Evolutionary conservation across 1,284 basidiomycete genomes (phyloP).

Genomic region (Marasmius fiardii): DNA sequence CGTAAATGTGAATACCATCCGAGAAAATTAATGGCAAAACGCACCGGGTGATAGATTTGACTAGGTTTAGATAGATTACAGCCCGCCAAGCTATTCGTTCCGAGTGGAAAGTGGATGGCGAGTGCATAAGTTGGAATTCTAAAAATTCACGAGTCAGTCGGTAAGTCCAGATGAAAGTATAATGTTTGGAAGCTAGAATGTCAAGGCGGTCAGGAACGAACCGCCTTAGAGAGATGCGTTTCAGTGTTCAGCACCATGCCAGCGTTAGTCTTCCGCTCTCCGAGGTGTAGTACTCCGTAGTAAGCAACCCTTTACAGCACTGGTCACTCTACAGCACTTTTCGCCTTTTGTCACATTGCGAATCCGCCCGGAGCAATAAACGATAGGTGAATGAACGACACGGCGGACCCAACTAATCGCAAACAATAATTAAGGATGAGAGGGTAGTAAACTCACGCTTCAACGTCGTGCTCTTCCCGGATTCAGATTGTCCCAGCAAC

Average conservation of each 20-base stretch:
- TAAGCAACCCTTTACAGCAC: no score
- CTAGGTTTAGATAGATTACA: slow-evolving; percentile 81
- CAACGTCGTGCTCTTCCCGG: slow-evolving; percentile 77
- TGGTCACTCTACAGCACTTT: no score
- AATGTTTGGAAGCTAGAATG: background rate
- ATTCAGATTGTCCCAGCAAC: slow-evolving; percentile 79
- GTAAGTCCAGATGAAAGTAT: background rate
- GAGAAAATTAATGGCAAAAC: slow-evolving; percentile 14
- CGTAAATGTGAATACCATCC: slow-evolving; percentile 8
- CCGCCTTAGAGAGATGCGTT: no score
- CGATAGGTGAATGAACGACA: no score
- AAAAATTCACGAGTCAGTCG: slow-evolving; percentile 10
- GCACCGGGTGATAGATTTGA: slow-evolving; percentile 72
- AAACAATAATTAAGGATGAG: no score
- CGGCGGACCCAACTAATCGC: no score
- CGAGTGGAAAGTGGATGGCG: slow-evolving; percentile 66
- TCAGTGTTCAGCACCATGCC: no score
- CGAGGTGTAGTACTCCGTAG: no score
- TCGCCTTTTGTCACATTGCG: no score
- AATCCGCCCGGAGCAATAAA: no score
- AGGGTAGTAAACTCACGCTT: slow-evolving; percentile 60
- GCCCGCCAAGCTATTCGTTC: slow-evolving; percentile 81
- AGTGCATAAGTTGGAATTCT: slow-evolving; percentile 81
- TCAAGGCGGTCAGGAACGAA: background rate
- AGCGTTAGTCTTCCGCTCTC: no score